Base-by-base conservation (phyloP, 768 basidiomycete species). In the Russula griseocarnosa region DNA sequence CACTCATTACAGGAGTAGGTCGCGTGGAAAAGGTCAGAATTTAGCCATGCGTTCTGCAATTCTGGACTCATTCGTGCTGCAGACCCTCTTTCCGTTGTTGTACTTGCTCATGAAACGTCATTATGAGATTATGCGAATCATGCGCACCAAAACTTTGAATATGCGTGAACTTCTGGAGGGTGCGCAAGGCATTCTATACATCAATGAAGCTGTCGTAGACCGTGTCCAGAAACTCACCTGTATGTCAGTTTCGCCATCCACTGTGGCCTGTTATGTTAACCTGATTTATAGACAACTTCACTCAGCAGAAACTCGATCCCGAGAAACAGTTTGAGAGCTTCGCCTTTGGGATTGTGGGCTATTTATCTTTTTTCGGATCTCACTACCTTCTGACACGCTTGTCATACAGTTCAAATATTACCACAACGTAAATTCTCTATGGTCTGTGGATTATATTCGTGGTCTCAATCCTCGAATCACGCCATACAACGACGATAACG, bases 21-120 rank as follows among this genome's bases (percentile, higher is more conserved):
- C 66, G 72, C 11, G 62, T 73, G 5, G 74, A 75, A 57, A 71
- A 69, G 69, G 74, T 74, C 42, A 22, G 62, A 8, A 49, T 44
- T 7, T 32, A 24, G 3, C 4, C 14, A 3, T 18, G 1, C 9
- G 1, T 8, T 14, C 11, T 30, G 1, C 3, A 38, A n/a, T 3
- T 11, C 53, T 38, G 9, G 14, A 34, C 34, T 66, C 3, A 28
- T 50, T 24, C n/a, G 7, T 38, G 22, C 42, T 42, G 8, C 40
- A 68, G 67, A 55, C 47, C 13, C 36, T 65, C 18, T 60, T 70
- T 30, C 68, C 61, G 9, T n/a, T 70, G 14, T 5, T 67, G 5
- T 66, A 63, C 9, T 32, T 70, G 28, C 26, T 70, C 0, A 22
- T 70, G 32, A 64, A 70, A 42, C 61, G 58, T n/a, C 69, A 70